phyloP scores from a whole-genome alignment of 2,329 filamentous ascomycete species.

The Ophiosphaerella korrae region DNA sequence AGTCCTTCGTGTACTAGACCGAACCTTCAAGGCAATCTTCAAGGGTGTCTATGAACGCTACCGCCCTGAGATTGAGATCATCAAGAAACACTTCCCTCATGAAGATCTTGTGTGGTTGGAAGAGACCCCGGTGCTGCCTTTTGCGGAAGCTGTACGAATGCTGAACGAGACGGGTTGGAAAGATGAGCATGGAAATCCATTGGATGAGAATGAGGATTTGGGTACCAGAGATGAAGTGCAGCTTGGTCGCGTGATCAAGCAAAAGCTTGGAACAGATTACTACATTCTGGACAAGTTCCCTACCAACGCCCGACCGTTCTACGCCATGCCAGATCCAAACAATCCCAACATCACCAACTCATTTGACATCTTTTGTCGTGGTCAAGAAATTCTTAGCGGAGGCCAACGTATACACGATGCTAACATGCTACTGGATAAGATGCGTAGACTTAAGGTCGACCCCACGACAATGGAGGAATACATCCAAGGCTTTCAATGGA shows the following conservation, averaged over 20 bases:
- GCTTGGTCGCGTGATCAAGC: conserved; percentile 80
- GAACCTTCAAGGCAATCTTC: conserved; percentile 80
- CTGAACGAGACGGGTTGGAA: conserved; percentile 77
- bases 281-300: conserved; percentile 96
- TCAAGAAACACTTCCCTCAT: conserved; percentile 85
- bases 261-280: conserved; percentile 88
- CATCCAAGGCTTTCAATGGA: conserved; percentile 84
- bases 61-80: conserved; percentile 73
- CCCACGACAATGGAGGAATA: conserved; percentile 90
- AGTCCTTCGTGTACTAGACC: conserved; percentile 77
- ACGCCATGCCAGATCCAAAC: conserved; percentile 81
- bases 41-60: conserved; percentile 71
- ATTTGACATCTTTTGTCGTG: conserved; percentile 92
- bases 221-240: conserved; percentile 86
- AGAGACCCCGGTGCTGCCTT: conserved; percentile 79
- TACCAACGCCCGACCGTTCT: conserved; percentile 81
- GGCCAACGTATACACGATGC: conserved; percentile 91
- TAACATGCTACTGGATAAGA: conserved; percentile 73
- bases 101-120: conserved; percentile 87
- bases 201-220: conserved; percentile 78
- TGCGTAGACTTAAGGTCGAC: conserved; percentile 75
- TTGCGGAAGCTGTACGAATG: conserved; percentile 78
- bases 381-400: conserved; percentile 90
- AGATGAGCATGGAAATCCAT: conserved; percentile 74
- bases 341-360: conserved; percentile 81